Evolutionary conservation across 108 stramenopile genomes (phyloP), one percentile per base, ranked within the genome.

Genomic region (Cyclotella atomus): DNA sequence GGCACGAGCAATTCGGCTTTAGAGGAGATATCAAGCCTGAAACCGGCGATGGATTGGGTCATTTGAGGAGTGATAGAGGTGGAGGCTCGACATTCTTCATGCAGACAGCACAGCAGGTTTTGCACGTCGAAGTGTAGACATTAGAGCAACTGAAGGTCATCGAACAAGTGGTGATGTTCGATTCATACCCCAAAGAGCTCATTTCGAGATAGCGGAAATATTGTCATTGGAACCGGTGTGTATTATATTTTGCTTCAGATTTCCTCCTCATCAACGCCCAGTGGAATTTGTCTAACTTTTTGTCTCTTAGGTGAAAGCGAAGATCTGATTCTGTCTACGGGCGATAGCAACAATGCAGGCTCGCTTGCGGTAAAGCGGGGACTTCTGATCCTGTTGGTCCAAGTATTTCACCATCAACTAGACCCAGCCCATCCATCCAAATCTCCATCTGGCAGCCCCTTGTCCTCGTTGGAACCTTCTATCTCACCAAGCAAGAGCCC

Each of bases 1-100:
- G 69, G 69, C 27, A 20, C 3, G 3, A 29, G 47, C 15, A 44
- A 27, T 1, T 46, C 20, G 69, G 69, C 20, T 33, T 29, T 17
- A 41, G 69, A n/a, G 69, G 69, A 19, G 69, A 70, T 30, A 59
- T 70, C 16, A n/a, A 15, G 8, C 17, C 59, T 1, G n/a, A 41
- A 35, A 65, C 33, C 57, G 75, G 75, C 2, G 20, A 44, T 33
- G 75, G 75, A 27, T 55, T 24, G 23, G 56, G 66, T 25, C 43
- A 53, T 41, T 21, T 41, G 16, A 38, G 54, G n/a, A 54, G 64
- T 7, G 52, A 68, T 36, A 57, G 43, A 17, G 23, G 65, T 4
- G 66, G 46, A 35, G 75, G 75, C 21, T 66, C 66, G n/a, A 68
- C 67, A 65, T 76, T 16, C 7, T 76, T 1, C 36, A 19, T 30